These are phyloP conservation scores for Alloteropsis semialata DNA, from an alignment of 176 grass and related monocot genomes.

Conservation along the genomic window DNA sequence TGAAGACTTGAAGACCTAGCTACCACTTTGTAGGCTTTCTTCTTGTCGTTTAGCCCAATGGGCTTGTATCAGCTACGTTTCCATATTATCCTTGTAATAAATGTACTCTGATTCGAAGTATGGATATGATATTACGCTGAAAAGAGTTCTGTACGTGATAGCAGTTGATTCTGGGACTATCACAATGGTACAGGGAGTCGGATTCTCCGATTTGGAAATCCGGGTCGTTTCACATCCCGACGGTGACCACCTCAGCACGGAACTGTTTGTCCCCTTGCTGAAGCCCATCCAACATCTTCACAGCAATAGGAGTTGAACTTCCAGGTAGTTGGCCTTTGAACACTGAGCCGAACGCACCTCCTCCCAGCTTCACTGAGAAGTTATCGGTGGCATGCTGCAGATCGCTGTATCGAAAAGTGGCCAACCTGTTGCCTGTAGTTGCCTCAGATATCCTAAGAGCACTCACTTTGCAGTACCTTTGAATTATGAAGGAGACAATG, in stretches of 20 bases:
- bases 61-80: too few species aligned
- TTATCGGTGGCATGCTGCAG: slow-evolving; percentile 51
- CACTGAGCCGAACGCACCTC: slow-evolving; percentile 55
- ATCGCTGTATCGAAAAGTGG: slow-evolving; percentile 54
- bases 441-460: slow-evolving; percentile 26
- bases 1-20: too few species aligned
- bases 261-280: slow-evolving; percentile 78
- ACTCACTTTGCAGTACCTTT: slow-evolving; percentile 25
- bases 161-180: too few species aligned
- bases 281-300: slow-evolving; percentile 67
- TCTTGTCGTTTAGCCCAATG: too few species aligned
- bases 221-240: too few species aligned
- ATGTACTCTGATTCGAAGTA: too few species aligned
- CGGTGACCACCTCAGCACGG: slow-evolving; percentile 67
- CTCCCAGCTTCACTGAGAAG: slow-evolving; percentile 62
- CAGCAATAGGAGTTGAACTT: slow-evolving; percentile 47
- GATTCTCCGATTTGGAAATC: too few species aligned
- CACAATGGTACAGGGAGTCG: too few species aligned
- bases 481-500: slow-evolving; percentile 14
- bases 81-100: too few species aligned
- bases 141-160: too few species aligned
- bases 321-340: slow-evolving; percentile 52
- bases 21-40: too few species aligned
- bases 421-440: slow-evolving; percentile 29
- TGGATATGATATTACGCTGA: too few species aligned